Conservation (phyloP, 78 protist genomes). For the Dictyostelium intermedium region DNA sequence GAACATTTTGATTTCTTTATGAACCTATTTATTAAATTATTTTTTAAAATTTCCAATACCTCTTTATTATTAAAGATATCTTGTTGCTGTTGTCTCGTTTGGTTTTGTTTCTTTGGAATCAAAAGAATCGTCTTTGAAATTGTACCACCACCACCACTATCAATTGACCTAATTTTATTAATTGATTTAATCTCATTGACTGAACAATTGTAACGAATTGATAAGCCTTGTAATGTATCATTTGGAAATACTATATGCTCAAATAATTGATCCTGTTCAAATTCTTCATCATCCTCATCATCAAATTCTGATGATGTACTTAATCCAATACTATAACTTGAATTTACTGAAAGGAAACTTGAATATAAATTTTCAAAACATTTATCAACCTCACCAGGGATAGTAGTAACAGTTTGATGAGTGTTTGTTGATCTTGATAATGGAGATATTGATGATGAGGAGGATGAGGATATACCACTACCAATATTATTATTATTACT, state of each 20-base stretch:
- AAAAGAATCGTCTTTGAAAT: slow-evolving; percentile 3
- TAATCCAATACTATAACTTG: background rate
- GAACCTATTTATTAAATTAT: slow-evolving; percentile 1
- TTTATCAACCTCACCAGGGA: background rate
- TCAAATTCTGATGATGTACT: background rate
- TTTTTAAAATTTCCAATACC: slow-evolving; percentile 10
- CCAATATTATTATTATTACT: background rate
- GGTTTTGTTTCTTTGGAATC: slow-evolving; percentile 39
- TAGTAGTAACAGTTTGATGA: background rate
- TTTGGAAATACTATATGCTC: slow-evolving; percentile 19
- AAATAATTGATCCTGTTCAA: background rate
- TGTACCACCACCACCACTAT: background rate
- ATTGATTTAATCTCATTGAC: slow-evolving; percentile 25
- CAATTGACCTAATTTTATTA: slow-evolving; percentile 3
- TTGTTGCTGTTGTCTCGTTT: slow-evolving; percentile 11
- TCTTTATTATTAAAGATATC: slow-evolving; percentile 19
- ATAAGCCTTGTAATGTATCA: slow-evolving; percentile 43
- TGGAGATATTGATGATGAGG: background rate
- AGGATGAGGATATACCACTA: background rate
- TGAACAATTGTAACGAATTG: slow-evolving; percentile 12
- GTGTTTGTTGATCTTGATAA: background rate
- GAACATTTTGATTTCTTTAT: slow-evolving; percentile 34
- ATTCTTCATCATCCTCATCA: background rate
- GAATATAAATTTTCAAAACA: background rate
- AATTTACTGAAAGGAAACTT: slow-evolving; percentile 11